These are phyloP conservation scores for Thuja plicata DNA, from an alignment of 83 land plant species.

Conservation along the genomic window DNA sequence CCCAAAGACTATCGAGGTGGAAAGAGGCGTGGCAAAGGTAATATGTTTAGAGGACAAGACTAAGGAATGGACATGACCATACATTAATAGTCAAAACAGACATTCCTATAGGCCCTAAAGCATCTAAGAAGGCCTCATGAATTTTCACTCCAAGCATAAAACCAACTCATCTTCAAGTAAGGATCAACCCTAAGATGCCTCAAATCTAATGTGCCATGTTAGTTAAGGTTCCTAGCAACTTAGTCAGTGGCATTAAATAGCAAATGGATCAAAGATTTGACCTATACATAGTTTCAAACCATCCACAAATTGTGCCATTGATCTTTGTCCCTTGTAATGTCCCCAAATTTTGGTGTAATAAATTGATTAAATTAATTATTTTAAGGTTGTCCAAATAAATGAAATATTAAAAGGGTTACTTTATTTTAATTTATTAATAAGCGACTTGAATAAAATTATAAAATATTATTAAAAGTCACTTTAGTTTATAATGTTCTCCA, in stretches of 20 bases:
- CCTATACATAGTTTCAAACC: not conserved
- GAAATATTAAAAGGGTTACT: too few species aligned
- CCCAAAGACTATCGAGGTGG: too few species aligned
- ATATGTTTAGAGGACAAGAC: not conserved
- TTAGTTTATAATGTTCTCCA: too few species aligned
- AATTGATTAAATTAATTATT: too few species aligned
- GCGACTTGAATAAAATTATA: too few species aligned
- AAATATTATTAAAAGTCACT: too few species aligned
- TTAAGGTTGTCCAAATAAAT: too few species aligned
- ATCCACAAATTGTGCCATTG: not conserved
- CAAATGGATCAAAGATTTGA: not conserved
- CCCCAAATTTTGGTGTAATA: too few species aligned
- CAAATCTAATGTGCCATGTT: not conserved
- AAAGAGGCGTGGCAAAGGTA: too few species aligned
- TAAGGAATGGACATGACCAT: not conserved
- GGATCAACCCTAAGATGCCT: not conserved
- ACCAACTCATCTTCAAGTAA: not conserved
- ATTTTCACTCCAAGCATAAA: too few species aligned
- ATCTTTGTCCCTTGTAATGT: not conserved
- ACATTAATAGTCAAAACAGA: not conserved
- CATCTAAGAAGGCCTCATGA: not conserved
- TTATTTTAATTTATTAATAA: too few species aligned
- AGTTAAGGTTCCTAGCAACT: not conserved
- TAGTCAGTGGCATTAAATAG: not conserved
- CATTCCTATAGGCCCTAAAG: not conserved